Evolutionary conservation across 2,329 filamentous ascomycete genomes (phyloP).

Genomic region (Daldinia sp.): DNA sequence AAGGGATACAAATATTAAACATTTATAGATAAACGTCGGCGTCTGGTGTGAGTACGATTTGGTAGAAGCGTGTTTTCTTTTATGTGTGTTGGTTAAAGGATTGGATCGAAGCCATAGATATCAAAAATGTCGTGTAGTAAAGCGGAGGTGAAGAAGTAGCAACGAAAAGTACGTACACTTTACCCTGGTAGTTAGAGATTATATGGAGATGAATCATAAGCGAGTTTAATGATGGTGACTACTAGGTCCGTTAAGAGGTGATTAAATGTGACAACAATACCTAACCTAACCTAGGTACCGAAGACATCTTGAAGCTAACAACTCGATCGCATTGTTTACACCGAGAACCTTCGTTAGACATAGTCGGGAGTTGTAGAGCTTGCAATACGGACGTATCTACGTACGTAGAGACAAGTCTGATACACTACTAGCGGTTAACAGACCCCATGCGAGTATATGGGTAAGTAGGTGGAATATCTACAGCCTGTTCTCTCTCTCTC

Average conservation of each 20-base stretch:
- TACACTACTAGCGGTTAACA: neutral
- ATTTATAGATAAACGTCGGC: conserved; percentile 25
- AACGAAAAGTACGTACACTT: neutral
- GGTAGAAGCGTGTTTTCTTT: conserved; percentile 16
- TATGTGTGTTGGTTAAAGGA: conserved; percentile 15
- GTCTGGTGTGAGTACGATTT: conserved; percentile 4
- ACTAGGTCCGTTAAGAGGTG: no score
- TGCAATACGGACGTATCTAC: neutral
- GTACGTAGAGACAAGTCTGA: neutral
- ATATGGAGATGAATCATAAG: neutral
- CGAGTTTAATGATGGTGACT: neutral
- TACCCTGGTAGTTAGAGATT: neutral
- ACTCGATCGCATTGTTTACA: neutral
- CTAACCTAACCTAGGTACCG: neutral
- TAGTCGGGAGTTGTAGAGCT: neutral
- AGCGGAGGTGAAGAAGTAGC: conserved; percentile 10
- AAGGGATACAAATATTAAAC: conserved; percentile 22
- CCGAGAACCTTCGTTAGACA: neutral
- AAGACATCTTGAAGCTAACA: neutral
- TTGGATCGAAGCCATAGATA: conserved; percentile 26
- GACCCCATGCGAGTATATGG: neutral
- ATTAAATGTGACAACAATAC: neutral
- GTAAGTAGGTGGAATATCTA: neutral
- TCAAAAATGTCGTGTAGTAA: conserved; percentile 13
- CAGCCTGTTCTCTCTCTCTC: no score